These are phyloP conservation scores for Salix brachista DNA, from an alignment of 345 rosid species.

Conservation along the genomic window DNA sequence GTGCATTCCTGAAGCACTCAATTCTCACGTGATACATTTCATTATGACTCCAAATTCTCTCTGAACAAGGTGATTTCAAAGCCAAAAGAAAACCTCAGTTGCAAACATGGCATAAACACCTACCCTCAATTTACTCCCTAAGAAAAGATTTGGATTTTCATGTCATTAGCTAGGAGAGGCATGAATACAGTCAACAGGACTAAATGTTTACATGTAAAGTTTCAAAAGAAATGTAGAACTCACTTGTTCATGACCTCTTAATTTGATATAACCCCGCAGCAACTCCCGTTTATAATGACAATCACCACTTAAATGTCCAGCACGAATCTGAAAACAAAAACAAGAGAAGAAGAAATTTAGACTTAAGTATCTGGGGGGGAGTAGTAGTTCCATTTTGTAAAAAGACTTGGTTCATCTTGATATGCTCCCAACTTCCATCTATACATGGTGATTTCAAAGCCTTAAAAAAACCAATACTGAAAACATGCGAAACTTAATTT, in stretches of 20 bases:
- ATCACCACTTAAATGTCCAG: constrained; percentile 88
- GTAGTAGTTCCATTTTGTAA: not conserved
- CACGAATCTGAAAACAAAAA: constrained; percentile 60
- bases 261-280: constrained; percentile 63
- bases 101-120: not conserved
- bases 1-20: not conserved
- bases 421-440: not conserved
- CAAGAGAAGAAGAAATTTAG: not conserved
- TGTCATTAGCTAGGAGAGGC: not conserved
- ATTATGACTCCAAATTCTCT: not conserved
- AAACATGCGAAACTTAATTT: not conserved
- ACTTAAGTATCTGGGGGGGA: not conserved
- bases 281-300: constrained; percentile 86
- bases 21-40: not conserved
- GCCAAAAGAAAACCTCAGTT: not conserved
- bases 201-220: not conserved
- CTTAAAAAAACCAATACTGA: not conserved
- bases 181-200: not conserved
- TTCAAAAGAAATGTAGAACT: constrained; percentile 19
- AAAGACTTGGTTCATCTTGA: not conserved
- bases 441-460: not conserved
- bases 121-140: not conserved
- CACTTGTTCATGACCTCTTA: constrained; percentile 90
- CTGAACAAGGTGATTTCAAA: not conserved
- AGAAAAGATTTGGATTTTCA: not conserved